Evolutionary conservation across 1,284 basidiomycete genomes (phyloP), one percentile per base, ranked within the genome.

Genomic region (Cutaneotrichosporon mucoides): DNA sequence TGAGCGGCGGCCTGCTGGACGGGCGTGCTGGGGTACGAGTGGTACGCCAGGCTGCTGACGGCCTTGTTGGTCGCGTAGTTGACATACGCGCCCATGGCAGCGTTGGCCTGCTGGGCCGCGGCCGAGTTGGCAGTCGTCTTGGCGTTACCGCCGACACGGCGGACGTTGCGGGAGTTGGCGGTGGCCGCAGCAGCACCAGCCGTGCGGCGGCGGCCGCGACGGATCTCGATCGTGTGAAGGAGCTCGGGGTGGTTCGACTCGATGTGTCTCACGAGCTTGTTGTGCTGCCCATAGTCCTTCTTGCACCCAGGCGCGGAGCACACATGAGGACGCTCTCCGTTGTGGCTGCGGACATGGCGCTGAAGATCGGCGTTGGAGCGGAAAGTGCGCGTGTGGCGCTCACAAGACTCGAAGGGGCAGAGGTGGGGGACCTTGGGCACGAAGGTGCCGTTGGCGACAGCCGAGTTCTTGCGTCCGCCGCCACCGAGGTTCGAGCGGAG

Each of bases 261-360:
- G 53, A 65, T 58, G 58, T 66, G 65, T 56, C 64, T 64, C 53
- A 64, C 62, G 55, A 66, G 59, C 58, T 66, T 66, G 55, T 64
- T 64, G 55, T 59, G 59, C 54, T 66, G 65, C 36, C 65, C 65
- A 53, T 66, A 66, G 11, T 53, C 57, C 53, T 64, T 66, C 33
- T 46, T 52, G 50, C 65, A 66, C 6, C 47, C 60, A 8, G 53
- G 55, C 12, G 55, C 44, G 13, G 59, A 56, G 49, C 65, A 66
- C 9, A 35, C 35, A 51, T 64, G 57, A 1, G 65, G 65, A 9
- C 58, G 52, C 45, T 59, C 56, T 11, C 65, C 65, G 7, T 55
- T 53, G 55, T 66, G 65, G 5, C 57, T 61, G 43, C 62, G 60
- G 35, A 66, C 53, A 56, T 66, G 65, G 45, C 65, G 62, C 57